Percentiles rank a stretch among this genome's conserved stretches.
These are phyloP conservation scores for Rubroboletus satanas DNA, from an alignment of 768 basidiomycete genomes.

Conservation along the genomic window DNA sequence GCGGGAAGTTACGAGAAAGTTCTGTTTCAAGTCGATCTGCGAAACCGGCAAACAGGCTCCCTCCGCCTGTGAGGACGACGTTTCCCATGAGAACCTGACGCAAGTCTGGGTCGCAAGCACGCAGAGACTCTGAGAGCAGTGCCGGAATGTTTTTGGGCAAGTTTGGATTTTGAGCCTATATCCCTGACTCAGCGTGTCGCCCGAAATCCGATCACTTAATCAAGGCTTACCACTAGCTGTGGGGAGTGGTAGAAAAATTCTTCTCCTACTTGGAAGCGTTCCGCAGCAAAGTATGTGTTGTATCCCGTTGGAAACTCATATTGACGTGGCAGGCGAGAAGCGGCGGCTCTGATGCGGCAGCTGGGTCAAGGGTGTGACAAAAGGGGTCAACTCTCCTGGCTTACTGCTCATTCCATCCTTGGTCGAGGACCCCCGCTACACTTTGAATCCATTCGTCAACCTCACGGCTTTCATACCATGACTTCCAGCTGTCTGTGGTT, in stretches of 20 bases:
- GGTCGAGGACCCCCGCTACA: slow-evolving; percentile 79
- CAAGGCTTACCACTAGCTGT: slow-evolving; percentile 44
- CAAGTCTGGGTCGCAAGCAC: slow-evolving; percentile 86
- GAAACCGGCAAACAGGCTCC: slow-evolving; percentile 82
- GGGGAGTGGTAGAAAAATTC: slow-evolving; percentile 78
- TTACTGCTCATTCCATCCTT: slow-evolving; percentile 87
- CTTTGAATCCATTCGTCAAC: slow-evolving; percentile 94
- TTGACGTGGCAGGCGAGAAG: slow-evolving; percentile 52
- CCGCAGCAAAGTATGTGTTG: slow-evolving; percentile 74
- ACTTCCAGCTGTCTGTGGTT: slow-evolving; percentile 78
- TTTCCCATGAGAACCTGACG: slow-evolving; percentile 88
- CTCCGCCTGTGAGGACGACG: slow-evolving; percentile 94
- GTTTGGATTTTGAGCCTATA: slow-evolving; percentile 53
- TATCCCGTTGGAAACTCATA: slow-evolving; percentile 98
- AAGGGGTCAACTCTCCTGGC: slow-evolving; percentile 20
- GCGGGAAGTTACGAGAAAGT: slow-evolving; percentile 67
- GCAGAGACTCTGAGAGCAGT: slow-evolving; percentile 73
- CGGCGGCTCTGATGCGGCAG: slow-evolving; percentile 46
- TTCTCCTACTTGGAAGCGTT: slow-evolving; percentile 84
- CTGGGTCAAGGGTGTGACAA: neutral
- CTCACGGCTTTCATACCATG: slow-evolving; percentile 76
- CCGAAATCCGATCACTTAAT: neutral
- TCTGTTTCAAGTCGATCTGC: slow-evolving; percentile 79
- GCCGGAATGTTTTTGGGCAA: slow-evolving; percentile 73
- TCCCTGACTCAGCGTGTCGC: slow-evolving; percentile 4